A percentile compares a stretch with the other conserved stretches of the same genome.
Evolutionary conservation across 2,329 filamentous ascomycete species (phyloP).

Genomic region (Fusarium paranaense): DNA sequence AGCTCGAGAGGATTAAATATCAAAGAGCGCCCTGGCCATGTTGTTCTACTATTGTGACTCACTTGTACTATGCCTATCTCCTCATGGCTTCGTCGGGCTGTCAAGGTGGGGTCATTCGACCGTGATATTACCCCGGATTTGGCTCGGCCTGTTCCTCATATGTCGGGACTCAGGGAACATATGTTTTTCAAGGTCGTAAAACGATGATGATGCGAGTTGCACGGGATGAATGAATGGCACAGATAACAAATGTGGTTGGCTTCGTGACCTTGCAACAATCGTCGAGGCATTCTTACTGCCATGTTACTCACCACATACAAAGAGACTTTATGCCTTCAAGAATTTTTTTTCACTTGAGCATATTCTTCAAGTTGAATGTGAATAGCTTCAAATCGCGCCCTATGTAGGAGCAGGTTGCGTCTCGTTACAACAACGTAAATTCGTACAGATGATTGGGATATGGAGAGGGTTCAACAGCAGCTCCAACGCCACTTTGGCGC

Average conservation of each 20-base stretch:
- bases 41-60: conserved; percentile 2
- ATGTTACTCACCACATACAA: not conserved
- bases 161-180: conserved; percentile 54
- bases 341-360: not conserved
- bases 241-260: not conserved
- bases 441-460: conserved; percentile 16
- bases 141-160: no score
- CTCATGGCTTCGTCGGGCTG: not conserved
- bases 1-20: not conserved
- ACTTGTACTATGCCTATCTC: conserved; percentile 5
- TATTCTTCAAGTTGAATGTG: not conserved
- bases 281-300: not conserved
- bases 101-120: conserved; percentile 9
- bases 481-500: conserved; percentile 8
- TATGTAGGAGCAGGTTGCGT: not conserved
- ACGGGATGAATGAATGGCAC: not conserved
- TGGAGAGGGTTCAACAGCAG: conserved; percentile 21
- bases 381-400: not conserved
- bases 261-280: not conserved
- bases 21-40: not conserved
- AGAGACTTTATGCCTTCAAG: not conserved
- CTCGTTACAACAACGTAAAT: not conserved
- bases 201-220: conserved; percentile 45
- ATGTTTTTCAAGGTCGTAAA: conserved; percentile 45
- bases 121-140: not conserved